These are phyloP conservation scores for Sporothrix pallida DNA, from an alignment of 2,329 filamentous ascomycete genomes.

Conservation along the genomic window DNA sequence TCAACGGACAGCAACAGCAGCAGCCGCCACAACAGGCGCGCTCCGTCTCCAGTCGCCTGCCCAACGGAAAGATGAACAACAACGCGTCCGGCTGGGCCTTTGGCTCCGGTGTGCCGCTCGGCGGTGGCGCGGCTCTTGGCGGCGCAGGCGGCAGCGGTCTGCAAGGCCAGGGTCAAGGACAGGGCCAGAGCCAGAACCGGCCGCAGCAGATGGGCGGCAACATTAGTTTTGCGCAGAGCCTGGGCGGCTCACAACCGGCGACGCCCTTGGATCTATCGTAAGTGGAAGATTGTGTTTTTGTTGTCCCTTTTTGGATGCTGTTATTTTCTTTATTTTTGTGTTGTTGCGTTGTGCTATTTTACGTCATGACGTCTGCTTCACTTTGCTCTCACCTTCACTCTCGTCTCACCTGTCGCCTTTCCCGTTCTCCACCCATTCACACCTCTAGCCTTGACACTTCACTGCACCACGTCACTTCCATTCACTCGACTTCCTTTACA, in stretches of 20 bases:
- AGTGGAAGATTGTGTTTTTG: slow-evolving; percentile 46
- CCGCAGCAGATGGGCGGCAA: slow-evolving; percentile 61
- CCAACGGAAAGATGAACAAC: slow-evolving; percentile 64
- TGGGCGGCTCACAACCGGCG: slow-evolving; percentile 66
- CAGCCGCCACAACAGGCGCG: slow-evolving; percentile 54
- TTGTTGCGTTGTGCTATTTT: neutral
- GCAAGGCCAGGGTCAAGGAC: slow-evolving; percentile 50
- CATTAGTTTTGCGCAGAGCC: slow-evolving; percentile 70
- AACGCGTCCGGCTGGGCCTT: slow-evolving; percentile 67
- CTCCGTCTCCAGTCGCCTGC: slow-evolving; percentile 63
- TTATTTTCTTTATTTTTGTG: neutral
- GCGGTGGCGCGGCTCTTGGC: slow-evolving; percentile 45
- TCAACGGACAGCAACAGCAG: slow-evolving; percentile 64
- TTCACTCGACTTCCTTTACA: neutral
- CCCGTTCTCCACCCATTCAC: neutral
- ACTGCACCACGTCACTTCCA: neutral
- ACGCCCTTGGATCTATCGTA: slow-evolving; percentile 70
- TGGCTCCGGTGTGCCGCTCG: slow-evolving; percentile 66
- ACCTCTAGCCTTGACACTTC: slow-evolving; percentile 8
- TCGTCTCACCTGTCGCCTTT: slow-evolving; percentile 1
- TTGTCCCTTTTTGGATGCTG: slow-evolving; percentile 8
- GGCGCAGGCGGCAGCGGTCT: slow-evolving; percentile 48
- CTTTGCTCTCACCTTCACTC: slow-evolving; percentile 23
- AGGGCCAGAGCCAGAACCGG: slow-evolving; percentile 53
- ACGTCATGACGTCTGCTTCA: slow-evolving; percentile 15